These are phyloP conservation scores for Hortaea werneckii DNA, from an alignment of 2,329 filamentous ascomycete species.

Conservation along the genomic window DNA sequence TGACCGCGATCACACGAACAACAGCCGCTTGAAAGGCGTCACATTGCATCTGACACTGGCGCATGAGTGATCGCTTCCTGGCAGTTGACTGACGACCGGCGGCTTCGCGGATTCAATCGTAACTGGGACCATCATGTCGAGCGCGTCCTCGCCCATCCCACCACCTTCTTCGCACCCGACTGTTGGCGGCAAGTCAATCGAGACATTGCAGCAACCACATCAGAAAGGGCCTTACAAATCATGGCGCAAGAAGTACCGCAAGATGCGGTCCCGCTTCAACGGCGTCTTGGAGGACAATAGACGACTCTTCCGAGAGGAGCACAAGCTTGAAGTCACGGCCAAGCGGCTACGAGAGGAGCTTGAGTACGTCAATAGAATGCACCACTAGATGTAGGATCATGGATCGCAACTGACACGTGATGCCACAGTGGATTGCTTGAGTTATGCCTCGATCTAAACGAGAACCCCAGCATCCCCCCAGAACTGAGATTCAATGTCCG, in stretches of 20 bases:
- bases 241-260: constrained; percentile 75
- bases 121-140: constrained; percentile 14
- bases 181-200: constrained; percentile 14
- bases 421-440: constrained; percentile 68
- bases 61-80: too few relatives aligned
- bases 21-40: too few relatives aligned
- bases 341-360: constrained; percentile 83
- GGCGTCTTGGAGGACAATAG: constrained; percentile 71
- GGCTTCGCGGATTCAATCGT: not conserved
- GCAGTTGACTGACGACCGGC: too few relatives aligned
- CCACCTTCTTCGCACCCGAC: constrained; percentile 8
- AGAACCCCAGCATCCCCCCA: constrained; percentile 43
- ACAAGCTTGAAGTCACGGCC: constrained; percentile 68
- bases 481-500: constrained; percentile 51
- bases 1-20: too few relatives aligned
- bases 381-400: not conserved
- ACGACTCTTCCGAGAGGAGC: constrained; percentile 69
- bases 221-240: constrained; percentile 23
- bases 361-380: constrained; percentile 51
- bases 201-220: constrained; percentile 1
- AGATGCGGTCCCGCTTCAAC: constrained; percentile 74
- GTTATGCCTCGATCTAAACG: constrained; percentile 80
- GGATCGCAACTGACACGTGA: constrained; percentile 1
- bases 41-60: too few relatives aligned
- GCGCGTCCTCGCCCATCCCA: constrained; percentile 18